A percentile compares a stretch with the other conserved stretches of the same genome.
These are phyloP conservation scores for Ogataea allantospora DNA, from an alignment of 805 yeast genomes.

Conservation along the genomic window DNA sequence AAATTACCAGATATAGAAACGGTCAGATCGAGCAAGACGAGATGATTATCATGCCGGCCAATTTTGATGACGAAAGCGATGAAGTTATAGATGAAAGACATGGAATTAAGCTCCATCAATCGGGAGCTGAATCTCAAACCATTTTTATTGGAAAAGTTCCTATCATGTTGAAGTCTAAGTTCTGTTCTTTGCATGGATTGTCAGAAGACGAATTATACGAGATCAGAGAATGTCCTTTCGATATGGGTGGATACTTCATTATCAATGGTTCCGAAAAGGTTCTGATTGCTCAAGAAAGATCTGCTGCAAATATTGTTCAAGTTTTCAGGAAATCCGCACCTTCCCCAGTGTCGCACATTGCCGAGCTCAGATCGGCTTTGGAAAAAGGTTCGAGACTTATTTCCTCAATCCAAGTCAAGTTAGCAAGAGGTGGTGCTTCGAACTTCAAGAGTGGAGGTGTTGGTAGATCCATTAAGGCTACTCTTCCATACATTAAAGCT, in stretches of 20 bases:
- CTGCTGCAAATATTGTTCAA: slow-evolving; percentile 98
- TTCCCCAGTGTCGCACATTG: slow-evolving; percentile 92
- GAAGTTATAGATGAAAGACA: slow-evolving; percentile 51
- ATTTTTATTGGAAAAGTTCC: slow-evolving; percentile 95
- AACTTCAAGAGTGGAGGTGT: slow-evolving; percentile 47
- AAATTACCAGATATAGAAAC: slow-evolving; percentile 40
- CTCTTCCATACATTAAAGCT: slow-evolving; percentile 92
- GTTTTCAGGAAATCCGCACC: slow-evolving; percentile 98
- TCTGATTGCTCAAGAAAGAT: slow-evolving; percentile 96
- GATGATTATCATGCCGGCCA: slow-evolving; percentile 29
- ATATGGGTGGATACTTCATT: slow-evolving; percentile 99
- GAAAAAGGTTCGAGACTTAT: slow-evolving; percentile 97
- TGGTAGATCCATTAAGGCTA: slow-evolving; percentile 89
- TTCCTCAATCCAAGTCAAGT: slow-evolving; percentile 89
- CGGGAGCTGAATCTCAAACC: slow-evolving; percentile 38
- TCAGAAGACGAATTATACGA: slow-evolving; percentile 93
- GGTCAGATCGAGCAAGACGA: slow-evolving; percentile 28
- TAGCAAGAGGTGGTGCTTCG: slow-evolving; percentile 53
- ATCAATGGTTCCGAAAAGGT: slow-evolving; percentile 99
- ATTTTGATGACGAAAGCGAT: slow-evolving; percentile 60
- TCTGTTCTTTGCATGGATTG: slow-evolving; percentile 86
- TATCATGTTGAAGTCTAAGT: slow-evolving; percentile 94
- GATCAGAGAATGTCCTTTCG: slow-evolving; percentile 97
- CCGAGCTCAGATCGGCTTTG: slow-evolving; percentile 94
- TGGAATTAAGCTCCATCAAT: slow-evolving; percentile 32